Percentiles rank a stretch among this genome's conserved stretches.
Conservation (phyloP, 345 rosid genomes). For the Eucalyptus urophylla region DNA sequence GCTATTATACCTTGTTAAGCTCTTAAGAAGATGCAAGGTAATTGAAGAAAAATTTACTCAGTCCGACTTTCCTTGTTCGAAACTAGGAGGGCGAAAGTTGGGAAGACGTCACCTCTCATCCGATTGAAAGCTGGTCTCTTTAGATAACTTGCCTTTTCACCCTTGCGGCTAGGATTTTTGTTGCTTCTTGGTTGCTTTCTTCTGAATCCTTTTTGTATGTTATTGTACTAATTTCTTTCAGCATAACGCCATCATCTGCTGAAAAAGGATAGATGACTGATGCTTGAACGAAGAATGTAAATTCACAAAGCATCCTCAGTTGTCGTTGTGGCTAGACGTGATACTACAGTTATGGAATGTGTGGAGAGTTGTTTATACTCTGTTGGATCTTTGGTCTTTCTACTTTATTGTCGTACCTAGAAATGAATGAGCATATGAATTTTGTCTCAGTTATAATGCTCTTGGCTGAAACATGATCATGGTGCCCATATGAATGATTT, state of each 20-base stretch:
- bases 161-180: not conserved
- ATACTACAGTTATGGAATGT: not conserved
- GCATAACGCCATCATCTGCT: not conserved
- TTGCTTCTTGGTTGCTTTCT: not conserved
- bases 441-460: not conserved
- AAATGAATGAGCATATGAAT: not conserved
- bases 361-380: not conserved
- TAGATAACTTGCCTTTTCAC: not conserved
- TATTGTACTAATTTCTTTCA: not conserved
- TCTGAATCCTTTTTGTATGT: not conserved
- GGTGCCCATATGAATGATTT: not conserved
- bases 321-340: not conserved
- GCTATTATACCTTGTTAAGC: not conserved
- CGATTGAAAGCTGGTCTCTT: not conserved
- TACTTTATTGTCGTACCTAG: not conserved
- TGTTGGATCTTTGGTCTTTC: not conserved
- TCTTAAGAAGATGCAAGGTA: not conserved
- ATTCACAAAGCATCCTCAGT: not conserved
- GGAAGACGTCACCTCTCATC: not conserved
- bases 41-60: not conserved
- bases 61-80: not conserved
- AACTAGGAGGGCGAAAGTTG: not conserved
- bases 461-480: not conserved
- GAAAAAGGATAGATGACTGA: not conserved
- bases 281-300: not conserved